Base-by-base conservation (phyloP, 1,284 basidiomycete genomes). In the Ganoderma lucidum region DNA sequence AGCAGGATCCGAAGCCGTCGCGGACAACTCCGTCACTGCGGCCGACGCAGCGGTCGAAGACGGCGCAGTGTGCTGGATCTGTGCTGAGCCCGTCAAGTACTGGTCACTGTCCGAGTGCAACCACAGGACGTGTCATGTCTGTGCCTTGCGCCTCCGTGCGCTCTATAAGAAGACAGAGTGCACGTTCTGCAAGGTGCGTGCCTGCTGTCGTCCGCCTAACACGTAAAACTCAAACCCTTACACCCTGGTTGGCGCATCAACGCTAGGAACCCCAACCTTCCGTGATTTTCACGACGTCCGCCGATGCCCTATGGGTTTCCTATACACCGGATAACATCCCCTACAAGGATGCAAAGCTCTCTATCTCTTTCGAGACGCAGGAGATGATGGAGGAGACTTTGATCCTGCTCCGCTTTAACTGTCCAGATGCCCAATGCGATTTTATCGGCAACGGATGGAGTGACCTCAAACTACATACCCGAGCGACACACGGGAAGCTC, bases 361-460 rank as follows among this genome's bases (percentile, higher is more conserved):
- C 87, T 9, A 93, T 98, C 51, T 90, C 85, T 61, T 99, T 99
- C 76, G 96, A 98, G 83, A 94, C 93, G 23, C 88, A 91, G 74
- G 95, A 96, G 68, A 96, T 98, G 90, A 95, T 97, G 93, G 95
- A 98, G 75, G 94, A 97, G 55, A 95, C 96, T 0, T 85, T 98
- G n/a, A 86, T 97, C 17, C 86, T 99, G 15, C 88, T 99, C 10
- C 90, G 96, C 15, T 93, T 93, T 85, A 96, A 96, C 76, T 96
- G 95, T 76, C 93, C 95, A 0, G 92, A 93, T 75, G 76, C 86
- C 0, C 87, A 89, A 64, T 99, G 97, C 77, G 91, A 93, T 68
- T 93, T 93, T 74, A 92, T 94, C 75, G 94, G 90, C 6, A 88
- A 89, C 62, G 94, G 95, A 15, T 99, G 98, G 97, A 88, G 88